Evolutionary conservation across 108 stramenopile genomes (phyloP).

Genomic region (Stephanodiscus triporus): DNA sequence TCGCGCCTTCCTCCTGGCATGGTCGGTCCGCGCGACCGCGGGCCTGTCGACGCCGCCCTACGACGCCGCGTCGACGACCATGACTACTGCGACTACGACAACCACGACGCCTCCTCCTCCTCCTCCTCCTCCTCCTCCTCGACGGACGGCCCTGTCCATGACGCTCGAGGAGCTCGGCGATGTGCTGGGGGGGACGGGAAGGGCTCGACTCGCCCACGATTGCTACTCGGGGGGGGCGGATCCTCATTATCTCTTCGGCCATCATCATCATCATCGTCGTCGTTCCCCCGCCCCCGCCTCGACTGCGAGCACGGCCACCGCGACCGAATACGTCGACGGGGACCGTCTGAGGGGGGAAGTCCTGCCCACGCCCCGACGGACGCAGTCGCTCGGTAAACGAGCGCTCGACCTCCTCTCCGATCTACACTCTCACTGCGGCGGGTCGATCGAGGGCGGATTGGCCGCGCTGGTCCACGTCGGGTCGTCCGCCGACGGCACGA

Average conservation of each 20-base stretch:
- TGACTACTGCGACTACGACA: too few species aligned
- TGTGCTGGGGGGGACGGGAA: slow-evolving; percentile 61
- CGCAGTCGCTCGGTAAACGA: slow-evolving; percentile 49
- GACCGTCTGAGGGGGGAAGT: slow-evolving; percentile 2
- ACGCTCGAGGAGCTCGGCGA: slow-evolving; percentile 59
- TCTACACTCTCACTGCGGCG: slow-evolving; percentile 50
- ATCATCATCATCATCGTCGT: too few species aligned
- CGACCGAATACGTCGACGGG: slow-evolving; percentile 6
- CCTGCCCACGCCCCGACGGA: slow-evolving; percentile 60
- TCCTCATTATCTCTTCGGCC: slow-evolving; percentile 47
- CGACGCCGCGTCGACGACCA: too few species aligned
- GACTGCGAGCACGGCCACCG: too few species aligned
- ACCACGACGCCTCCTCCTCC: not conserved
- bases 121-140: not conserved
- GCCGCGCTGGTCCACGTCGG: slow-evolving; percentile 62
- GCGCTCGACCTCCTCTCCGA: slow-evolving; percentile 49
- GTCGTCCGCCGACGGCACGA: slow-evolving; percentile 58
- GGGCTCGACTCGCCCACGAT: slow-evolving; percentile 74
- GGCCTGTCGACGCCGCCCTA: too few species aligned
- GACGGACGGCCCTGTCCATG: slow-evolving; percentile 63
- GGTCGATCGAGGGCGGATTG: slow-evolving; percentile 67
- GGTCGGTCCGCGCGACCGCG: too few species aligned
- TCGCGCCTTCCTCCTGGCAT: too few species aligned
- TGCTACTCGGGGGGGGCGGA: slow-evolving; percentile 74
- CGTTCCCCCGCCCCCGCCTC: not conserved